Evolutionary conservation across 2,329 filamentous ascomycete species (phyloP).

Genomic region (Aureobasidium namibiae): DNA sequence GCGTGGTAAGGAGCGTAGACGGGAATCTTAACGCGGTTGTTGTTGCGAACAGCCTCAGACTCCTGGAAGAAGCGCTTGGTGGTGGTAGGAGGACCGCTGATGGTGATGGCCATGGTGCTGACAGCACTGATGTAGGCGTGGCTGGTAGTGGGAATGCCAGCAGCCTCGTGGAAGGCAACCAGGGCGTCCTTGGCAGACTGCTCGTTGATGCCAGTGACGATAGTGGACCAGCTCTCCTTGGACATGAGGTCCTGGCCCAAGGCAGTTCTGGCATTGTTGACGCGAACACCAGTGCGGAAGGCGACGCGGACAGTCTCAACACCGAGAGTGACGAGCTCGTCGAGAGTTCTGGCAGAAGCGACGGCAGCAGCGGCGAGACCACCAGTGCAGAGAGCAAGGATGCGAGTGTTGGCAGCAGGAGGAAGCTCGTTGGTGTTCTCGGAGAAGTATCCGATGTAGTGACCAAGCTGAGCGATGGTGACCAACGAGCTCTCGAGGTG

Average conservation of each 20-base stretch:
- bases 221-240: slow-evolving; percentile 58
- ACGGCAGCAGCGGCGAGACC: slow-evolving; percentile 62
- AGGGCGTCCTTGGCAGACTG: slow-evolving; percentile 44
- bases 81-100: slow-evolving; percentile 50
- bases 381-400: slow-evolving; percentile 61
- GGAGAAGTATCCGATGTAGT: slow-evolving; percentile 56
- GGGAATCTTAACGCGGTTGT: slow-evolving; percentile 45
- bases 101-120: slow-evolving; percentile 50
- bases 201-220: slow-evolving; percentile 51
- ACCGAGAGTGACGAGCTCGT: slow-evolving; percentile 53
- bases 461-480: slow-evolving; percentile 56
- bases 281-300: slow-evolving; percentile 51
- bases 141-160: slow-evolving; percentile 42
- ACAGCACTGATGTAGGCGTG: slow-evolving; percentile 53
- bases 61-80: slow-evolving; percentile 45
- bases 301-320: slow-evolving; percentile 58
- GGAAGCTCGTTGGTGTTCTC: slow-evolving; percentile 48
- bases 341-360: slow-evolving; percentile 54
- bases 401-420: slow-evolving; percentile 40
- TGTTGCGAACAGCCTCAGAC: slow-evolving; percentile 39
- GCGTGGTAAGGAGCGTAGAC: slow-evolving; percentile 54
- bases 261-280: slow-evolving; percentile 34
- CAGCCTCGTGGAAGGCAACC: slow-evolving; percentile 49
- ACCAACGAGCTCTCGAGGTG: slow-evolving; percentile 58
- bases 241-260: slow-evolving; percentile 39